A percentile compares a stretch with the other conserved stretches of the same genome.
Evolutionary conservation across 2,329 filamentous ascomycete genomes (phyloP).

Genomic region (Penicillium hesseltinei): DNA sequence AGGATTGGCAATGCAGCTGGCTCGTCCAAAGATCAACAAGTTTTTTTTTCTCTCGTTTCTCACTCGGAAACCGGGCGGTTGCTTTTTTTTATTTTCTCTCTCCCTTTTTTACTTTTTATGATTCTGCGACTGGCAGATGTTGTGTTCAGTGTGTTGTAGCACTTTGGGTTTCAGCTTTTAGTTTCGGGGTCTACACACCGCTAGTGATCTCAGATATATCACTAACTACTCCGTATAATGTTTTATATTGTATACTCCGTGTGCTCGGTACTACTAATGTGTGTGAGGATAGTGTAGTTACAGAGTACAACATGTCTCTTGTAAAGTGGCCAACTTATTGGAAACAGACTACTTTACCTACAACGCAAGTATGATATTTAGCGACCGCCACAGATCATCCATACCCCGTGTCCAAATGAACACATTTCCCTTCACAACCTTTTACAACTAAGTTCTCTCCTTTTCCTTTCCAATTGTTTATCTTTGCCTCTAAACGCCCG

Average conservation of each 20-base stretch:
- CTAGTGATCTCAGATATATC: conserved; percentile 7
- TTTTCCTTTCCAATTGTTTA: neutral
- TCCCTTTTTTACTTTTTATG: neutral
- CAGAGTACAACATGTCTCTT: neutral
- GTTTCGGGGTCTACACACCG: conserved; percentile 8
- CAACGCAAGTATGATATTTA: neutral
- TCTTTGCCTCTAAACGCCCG: conserved; percentile 1
- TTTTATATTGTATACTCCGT: neutral
- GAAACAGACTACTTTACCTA: neutral
- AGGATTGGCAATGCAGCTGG: conserved; percentile 22
- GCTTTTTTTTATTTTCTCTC: neutral
- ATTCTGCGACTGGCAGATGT: neutral
- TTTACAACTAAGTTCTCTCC: neutral
- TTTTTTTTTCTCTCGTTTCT: conserved; percentile 1
- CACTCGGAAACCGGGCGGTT: neutral
- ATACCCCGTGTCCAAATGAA: neutral
- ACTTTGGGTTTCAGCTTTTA: neutral
- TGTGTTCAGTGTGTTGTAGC: neutral
- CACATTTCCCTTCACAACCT: neutral
- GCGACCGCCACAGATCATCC: conserved; percentile 3
- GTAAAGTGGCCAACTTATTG: conserved; percentile 2
- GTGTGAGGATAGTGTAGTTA: neutral
- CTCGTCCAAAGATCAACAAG: neutral
- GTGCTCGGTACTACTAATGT: neutral
- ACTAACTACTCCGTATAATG: neutral